Evolutionary conservation across 2,329 filamentous ascomycete species (phyloP).

Genomic region (Neofusicoccum cordaticola): DNA sequence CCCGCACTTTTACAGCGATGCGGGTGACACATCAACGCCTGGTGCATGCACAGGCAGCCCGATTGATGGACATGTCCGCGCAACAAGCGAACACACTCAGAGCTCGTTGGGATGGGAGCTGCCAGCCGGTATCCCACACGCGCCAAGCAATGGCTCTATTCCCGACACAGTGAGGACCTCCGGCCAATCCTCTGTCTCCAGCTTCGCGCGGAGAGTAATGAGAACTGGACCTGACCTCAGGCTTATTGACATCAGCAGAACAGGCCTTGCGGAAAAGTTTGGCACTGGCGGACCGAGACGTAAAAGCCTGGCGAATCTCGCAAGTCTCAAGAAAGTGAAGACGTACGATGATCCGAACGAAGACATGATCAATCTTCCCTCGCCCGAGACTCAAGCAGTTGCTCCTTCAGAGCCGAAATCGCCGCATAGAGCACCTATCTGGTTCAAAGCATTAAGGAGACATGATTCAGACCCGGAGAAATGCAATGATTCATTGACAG

Average conservation of each 20-base stretch:
- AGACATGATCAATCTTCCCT: not conserved
- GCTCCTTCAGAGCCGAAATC: slow-evolving; percentile 14
- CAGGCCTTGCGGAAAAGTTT: not conserved
- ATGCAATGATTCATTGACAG: not conserved
- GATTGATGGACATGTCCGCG: not conserved
- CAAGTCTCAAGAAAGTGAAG: not conserved
- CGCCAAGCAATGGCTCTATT: not conserved
- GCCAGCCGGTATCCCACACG: not conserved
- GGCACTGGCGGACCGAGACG: not conserved
- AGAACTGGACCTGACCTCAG: slow-evolving; percentile 27
- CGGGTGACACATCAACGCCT: not conserved
- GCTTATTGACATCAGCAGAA: slow-evolving; percentile 20
- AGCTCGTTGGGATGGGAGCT: not conserved
- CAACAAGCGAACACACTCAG: not conserved
- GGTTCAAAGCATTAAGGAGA: slow-evolving; percentile 8
- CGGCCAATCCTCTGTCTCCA: slow-evolving; percentile 25
- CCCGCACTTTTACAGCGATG: not conserved
- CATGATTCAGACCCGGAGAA: not conserved
- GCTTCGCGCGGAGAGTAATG: slow-evolving; percentile 26
- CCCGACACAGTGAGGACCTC: not conserved
- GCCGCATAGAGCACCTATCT: slow-evolving; percentile 23
- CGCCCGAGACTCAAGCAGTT: not conserved
- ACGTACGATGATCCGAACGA: not conserved
- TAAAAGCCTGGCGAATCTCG: not conserved
- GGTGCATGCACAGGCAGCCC: not conserved